These are phyloP conservation scores for Diaporthe sp. DNA, from an alignment of 2,329 filamentous ascomycete genomes.

Conservation along the genomic window DNA sequence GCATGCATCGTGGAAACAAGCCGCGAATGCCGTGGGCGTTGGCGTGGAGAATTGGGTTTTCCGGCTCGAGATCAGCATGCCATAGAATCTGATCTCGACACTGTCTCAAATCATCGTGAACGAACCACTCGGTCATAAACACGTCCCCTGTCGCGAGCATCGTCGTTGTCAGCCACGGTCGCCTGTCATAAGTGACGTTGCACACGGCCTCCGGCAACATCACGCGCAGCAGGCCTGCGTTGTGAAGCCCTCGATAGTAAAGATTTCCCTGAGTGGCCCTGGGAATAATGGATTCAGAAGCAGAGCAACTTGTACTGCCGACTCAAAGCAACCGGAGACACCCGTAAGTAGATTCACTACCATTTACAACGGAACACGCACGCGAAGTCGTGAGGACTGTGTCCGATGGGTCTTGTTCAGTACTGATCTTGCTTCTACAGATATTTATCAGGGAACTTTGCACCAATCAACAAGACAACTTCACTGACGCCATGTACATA, in stretches of 20 bases:
- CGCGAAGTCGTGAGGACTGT: no score
- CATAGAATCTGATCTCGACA: not conserved
- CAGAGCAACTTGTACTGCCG: not conserved
- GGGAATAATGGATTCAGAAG: not conserved
- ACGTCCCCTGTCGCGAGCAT: no score
- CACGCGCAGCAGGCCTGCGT: constrained; percentile 18
- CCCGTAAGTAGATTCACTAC: constrained; percentile 11
- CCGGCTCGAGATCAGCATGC: not conserved
- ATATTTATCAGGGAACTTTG: constrained; percentile 78
- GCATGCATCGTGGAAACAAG: constrained; percentile 14
- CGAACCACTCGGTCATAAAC: not conserved
- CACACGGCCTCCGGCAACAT: not conserved
- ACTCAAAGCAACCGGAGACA: constrained; percentile 3
- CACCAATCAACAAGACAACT: constrained; percentile 71
- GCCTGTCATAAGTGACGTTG: not conserved
- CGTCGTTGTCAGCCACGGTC: not conserved
- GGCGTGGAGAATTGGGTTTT: not conserved
- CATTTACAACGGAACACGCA: no score
- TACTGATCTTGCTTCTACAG: constrained; percentile 48
- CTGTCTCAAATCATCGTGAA: not conserved
- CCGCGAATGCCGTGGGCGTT: not conserved
- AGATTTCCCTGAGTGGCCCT: not conserved
- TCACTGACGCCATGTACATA: constrained; percentile 70
- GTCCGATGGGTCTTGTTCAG: not conserved
- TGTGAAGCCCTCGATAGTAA: not conserved